Evolutionary conservation across 2,329 filamentous ascomycete species (phyloP), one percentile per base, ranked within the genome.

Genomic region (Neofusicoccum parvum): DNA sequence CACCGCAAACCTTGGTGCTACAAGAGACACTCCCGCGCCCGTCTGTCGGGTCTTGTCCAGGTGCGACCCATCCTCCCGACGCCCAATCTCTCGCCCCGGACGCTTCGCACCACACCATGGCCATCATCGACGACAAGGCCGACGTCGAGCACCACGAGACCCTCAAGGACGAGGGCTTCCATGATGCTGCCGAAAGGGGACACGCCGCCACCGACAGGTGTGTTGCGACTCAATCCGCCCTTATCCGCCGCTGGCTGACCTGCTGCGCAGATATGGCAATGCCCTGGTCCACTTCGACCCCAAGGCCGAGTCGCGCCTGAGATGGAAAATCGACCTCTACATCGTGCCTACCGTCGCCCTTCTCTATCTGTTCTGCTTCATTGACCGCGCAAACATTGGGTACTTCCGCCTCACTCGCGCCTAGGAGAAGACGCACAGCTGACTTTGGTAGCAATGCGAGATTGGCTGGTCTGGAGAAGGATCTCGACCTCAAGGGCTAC

Each of bases 351-450:
- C 87, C 0, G 88, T 91, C 0, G 79, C 88, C 0, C 65, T 91
- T 0, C 78, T 92, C 3, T 92, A 91, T 70, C 81, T 91, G 0
- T 91, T 91, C 71, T 91, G 88, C 77, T 91, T 91, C 76, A 90
- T 91, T 68, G 89, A 91, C 70, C 83, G 89, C n/a, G 87, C 89
- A 27, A 92, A 91, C 67, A 89, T 92, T 43, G 89, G 88, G 88
- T 72, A 72, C 79, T 68, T 5, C 48, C 5, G 3, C 43, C 7
- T 39, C 17, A 27, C 9, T 5, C 4, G 36, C 5, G 27, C 11
- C 27, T 10, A 4, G 17, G 34, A 32, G n/a, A 14, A 27, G 10
- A 27, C 17, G 5, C n/a, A 5, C 17, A 23, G 15, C 56, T 43
- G 9, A 65, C 53, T n/a, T 9, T 39, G n/a, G 34, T 43, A 58